Percentiles rank a stretch among this genome's conserved stretches.
Conservation (phyloP, 2,329 filamentous ascomycete genomes). For the Neonectria punicea region DNA sequence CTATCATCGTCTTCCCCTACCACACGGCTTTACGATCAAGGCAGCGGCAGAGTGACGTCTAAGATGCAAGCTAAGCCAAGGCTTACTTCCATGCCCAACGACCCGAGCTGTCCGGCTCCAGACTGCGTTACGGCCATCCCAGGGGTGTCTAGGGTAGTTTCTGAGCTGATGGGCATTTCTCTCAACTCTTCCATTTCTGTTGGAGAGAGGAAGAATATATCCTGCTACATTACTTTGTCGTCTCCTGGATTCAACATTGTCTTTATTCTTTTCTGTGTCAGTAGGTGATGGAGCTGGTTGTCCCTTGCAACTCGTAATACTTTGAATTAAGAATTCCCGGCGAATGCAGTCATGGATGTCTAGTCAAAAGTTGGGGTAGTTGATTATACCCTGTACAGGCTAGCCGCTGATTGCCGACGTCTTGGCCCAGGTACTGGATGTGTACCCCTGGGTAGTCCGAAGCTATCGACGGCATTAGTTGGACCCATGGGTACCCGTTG, state of each 20-base stretch:
- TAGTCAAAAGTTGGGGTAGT: too few species aligned
- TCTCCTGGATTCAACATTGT: background rate
- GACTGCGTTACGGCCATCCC: background rate
- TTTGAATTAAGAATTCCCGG: too few species aligned
- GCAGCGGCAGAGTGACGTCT: background rate
- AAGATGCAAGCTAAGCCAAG: background rate
- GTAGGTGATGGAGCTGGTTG: background rate
- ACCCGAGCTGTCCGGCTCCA: background rate
- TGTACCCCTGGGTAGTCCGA: too few species aligned
- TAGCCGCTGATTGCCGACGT: too few species aligned
- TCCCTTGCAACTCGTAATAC: too few species aligned
- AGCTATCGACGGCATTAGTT: too few species aligned
- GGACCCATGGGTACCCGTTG: background rate
- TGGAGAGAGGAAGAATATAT: background rate
- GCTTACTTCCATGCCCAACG: background rate
- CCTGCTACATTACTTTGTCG: background rate
- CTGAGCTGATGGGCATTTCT: background rate
- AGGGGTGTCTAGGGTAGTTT: background rate
- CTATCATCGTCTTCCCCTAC: background rate
- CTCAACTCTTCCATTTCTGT: too few species aligned
- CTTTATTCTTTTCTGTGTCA: background rate
- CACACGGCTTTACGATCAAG: background rate
- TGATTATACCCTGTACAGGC: too few species aligned
- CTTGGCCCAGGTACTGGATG: too few species aligned
- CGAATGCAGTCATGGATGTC: too few species aligned